Percentiles rank a stretch among this genome's conserved stretches.
Conservation (phyloP, 805 yeast genomes). For the Tetrapisispora iriomotensis region DNA sequence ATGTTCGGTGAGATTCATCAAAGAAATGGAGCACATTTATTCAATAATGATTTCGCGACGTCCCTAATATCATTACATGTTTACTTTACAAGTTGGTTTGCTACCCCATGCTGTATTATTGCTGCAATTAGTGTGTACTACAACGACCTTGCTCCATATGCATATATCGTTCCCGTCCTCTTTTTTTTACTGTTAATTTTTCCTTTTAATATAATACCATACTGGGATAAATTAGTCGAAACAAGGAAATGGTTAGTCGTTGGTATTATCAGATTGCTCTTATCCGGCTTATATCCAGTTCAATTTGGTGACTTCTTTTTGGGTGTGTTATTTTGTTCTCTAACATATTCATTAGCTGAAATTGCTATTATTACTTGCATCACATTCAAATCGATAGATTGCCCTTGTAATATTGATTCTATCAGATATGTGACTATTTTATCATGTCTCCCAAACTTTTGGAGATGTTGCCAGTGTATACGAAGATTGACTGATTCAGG, state of each 20-base stretch:
- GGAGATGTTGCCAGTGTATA: slow-evolving; percentile 85
- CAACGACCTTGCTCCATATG: slow-evolving; percentile 68
- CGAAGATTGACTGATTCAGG: slow-evolving; percentile 90
- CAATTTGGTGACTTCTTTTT: slow-evolving; percentile 89
- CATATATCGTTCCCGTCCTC: slow-evolving; percentile 34
- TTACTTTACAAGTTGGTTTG: slow-evolving; percentile 51
- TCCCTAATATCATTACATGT: slow-evolving; percentile 36
- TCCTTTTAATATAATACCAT: slow-evolving; percentile 19
- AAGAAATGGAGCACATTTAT: slow-evolving; percentile 36
- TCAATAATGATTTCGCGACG: slow-evolving; percentile 30
- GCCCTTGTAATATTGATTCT: slow-evolving; percentile 61
- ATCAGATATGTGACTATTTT: slow-evolving; percentile 76
- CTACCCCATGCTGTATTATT: slow-evolving; percentile 48
- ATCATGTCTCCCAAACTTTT: slow-evolving; percentile 73
- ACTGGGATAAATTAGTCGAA: slow-evolving; percentile 32
- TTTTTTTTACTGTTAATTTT: slow-evolving; percentile 10
- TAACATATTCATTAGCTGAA: slow-evolving; percentile 82
- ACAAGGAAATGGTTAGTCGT: slow-evolving; percentile 71
- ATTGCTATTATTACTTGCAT: slow-evolving; percentile 78
- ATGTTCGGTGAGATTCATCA: slow-evolving; percentile 68
- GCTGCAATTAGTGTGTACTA: slow-evolving; percentile 68
- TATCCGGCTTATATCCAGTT: slow-evolving; percentile 87
- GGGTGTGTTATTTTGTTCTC: slow-evolving; percentile 83
- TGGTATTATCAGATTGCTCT: slow-evolving; percentile 58
- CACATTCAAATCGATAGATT: slow-evolving; percentile 34